Percentiles rank a stretch among this genome's conserved stretches.
phyloP scores from a whole-genome alignment of 805 yeast species.

The Brettanomyces bruxellensis region DNA sequence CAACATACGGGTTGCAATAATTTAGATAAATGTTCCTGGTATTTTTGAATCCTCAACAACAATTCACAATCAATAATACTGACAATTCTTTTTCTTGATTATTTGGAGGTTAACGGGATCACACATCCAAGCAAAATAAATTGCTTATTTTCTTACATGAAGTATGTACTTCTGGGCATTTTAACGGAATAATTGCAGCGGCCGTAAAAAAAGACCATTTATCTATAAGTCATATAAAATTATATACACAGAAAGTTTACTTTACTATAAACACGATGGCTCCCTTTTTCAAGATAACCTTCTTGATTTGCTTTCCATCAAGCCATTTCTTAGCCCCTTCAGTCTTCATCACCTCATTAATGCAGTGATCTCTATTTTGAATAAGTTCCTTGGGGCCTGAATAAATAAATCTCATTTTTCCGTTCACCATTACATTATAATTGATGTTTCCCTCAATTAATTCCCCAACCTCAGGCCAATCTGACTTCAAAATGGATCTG shows the following conservation, averaged over 20 bases:
- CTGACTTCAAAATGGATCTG: slow-evolving; percentile 40
- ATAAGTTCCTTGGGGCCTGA: slow-evolving; percentile 26
- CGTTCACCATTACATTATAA: slow-evolving; percentile 64
- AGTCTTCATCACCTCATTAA: slow-evolving; percentile 26
- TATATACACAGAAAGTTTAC: neutral
- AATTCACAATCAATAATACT: no score
- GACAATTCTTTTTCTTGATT: no score
- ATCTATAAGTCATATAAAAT: no score
- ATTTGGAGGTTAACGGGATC: no score
- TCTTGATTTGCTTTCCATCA: slow-evolving; percentile 33
- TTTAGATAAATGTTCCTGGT: no score
- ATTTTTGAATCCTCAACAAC: no score
- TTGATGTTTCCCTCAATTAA: slow-evolving; percentile 28
- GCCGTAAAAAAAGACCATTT: no score
- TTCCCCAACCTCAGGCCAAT: slow-evolving; percentile 55
- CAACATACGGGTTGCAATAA: no score
- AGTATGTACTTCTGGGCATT: no score
- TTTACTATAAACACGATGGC: slow-evolving; percentile 18
- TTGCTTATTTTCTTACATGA: no score
- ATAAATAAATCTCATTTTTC: slow-evolving; percentile 48
- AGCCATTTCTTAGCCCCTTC: slow-evolving; percentile 35
- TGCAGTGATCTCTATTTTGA: slow-evolving; percentile 26
- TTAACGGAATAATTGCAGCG: no score
- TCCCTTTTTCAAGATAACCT: slow-evolving; percentile 40
- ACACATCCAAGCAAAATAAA: no score